phyloP scores from a whole-genome alignment of 495 filamentous ascomycete species.

The Neurospora discreta region DNA sequence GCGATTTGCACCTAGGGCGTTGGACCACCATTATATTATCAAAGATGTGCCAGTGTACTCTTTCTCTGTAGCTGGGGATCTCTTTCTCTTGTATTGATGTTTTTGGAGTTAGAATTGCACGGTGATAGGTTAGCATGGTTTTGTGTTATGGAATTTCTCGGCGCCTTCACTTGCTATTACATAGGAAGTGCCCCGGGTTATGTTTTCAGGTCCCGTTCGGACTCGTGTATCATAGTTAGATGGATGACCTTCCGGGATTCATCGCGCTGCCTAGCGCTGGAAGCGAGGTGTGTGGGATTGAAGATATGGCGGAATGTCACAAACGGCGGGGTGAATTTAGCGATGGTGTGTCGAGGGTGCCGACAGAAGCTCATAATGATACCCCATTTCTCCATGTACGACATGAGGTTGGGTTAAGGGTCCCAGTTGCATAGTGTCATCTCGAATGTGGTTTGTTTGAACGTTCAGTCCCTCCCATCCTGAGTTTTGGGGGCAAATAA shows the following conservation, averaged over 20 bases:
- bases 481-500: background rate
- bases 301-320: background rate
- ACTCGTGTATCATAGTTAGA: background rate
- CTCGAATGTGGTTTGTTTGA: background rate
- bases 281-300: background rate
- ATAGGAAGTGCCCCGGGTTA: background rate
- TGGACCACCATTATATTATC: background rate
- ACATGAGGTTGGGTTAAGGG: background rate
- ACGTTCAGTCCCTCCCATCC: background rate
- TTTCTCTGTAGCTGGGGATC: background rate
- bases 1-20: background rate
- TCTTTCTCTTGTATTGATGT: background rate
- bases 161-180: background rate
- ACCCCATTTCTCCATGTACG: background rate
- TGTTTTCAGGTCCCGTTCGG: background rate
- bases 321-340: background rate
- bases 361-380: background rate
- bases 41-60: background rate
- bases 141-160: background rate
- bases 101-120: background rate
- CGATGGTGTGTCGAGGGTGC: background rate
- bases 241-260: background rate
- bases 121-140: background rate
- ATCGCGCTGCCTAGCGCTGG: background rate
- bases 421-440: background rate